Evolutionary conservation across 169 alveolate species (phyloP).

Genomic region (Plasmodium billcollinsi): DNA sequence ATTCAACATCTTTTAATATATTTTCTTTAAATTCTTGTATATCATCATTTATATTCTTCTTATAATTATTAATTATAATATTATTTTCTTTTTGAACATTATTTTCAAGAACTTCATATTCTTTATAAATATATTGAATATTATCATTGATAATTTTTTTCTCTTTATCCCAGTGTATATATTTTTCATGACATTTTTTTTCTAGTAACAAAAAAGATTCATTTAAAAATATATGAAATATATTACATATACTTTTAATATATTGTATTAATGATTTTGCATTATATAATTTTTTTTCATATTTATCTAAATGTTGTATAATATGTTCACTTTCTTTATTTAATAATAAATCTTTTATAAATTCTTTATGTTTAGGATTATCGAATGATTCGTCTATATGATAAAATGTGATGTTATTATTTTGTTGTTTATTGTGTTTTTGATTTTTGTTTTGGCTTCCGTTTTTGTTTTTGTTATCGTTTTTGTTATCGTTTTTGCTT

Average conservation of each 20-base stretch:
- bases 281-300: neutral
- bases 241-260: slow-evolving; percentile 13
- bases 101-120: slow-evolving; percentile 14
- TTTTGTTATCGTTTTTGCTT: too few species aligned
- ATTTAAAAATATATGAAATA: slow-evolving; percentile 21
- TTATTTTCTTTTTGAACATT: neutral
- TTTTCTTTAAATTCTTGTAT: slow-evolving; percentile 15
- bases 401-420: too few species aligned
- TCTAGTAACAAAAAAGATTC: neutral
- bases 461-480: too few species aligned
- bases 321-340: neutral
- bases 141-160: neutral
- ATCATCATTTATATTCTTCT: slow-evolving; percentile 13
- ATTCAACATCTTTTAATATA: slow-evolving; percentile 22
- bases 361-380: neutral
- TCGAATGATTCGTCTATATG: neutral
- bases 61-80: slow-evolving; percentile 9
- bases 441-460: too few species aligned
- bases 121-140: slow-evolving; percentile 6
- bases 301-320: neutral
- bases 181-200: slow-evolving; percentile 23
- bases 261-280: slow-evolving; percentile 7
- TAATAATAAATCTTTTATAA: slow-evolving; percentile 4
- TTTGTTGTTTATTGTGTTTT: too few species aligned
- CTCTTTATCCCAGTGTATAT: neutral